Evolutionary conservation across 2,329 filamentous ascomycete species (phyloP), one percentile per base, ranked within the genome.

Genomic region (Tolypocladium ophioglossoides): DNA sequence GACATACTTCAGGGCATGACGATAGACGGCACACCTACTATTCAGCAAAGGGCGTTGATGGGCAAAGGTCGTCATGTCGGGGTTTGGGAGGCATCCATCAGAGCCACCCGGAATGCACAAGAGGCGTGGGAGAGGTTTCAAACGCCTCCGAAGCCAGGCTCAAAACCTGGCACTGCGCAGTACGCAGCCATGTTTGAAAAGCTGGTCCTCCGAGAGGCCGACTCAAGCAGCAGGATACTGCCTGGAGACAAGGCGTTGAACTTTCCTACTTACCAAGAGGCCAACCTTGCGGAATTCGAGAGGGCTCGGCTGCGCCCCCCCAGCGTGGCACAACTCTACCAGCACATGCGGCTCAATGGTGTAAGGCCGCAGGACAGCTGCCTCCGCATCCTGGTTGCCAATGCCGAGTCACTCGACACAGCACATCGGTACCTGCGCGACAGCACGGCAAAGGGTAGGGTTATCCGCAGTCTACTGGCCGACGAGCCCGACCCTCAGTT

Each of bases 261-360:
- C 54, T 65, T 71, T 58, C 57, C 64, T 20, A 63, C 65, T 7
- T 57, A 64, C 51, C 56, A 66, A 40, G 62, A 69, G 14, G 70
- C 72, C 66, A 87, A 76, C 66, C 77, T 76, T 62, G 86, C 75
- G 55, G 78, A 84, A n/a, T 80, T 84, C 53, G 86, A 87, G 55
- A 81, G 80, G 59, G 77, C 82, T 40, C 75, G 81, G n/a, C 70
- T 83, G 46, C 71, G 75, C 16, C 81, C 86, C 1, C 87, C 87
- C 2, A 76, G 73, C 1, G 68, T 83, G 12, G 68, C 75, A 5
- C 72, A 79, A 51, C 72, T 91, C 4, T 86, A 85, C 55, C 63
- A 73, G 12, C 71, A 75, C 44, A 87, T 91, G 81, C 64, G 70
- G 14, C 64, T 63, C 1, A 70, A 72, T 2, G 74, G 76, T 1